Base-by-base conservation (phyloP, 345 rosid genomes). In the Eucalyptus caleyi region DNA sequence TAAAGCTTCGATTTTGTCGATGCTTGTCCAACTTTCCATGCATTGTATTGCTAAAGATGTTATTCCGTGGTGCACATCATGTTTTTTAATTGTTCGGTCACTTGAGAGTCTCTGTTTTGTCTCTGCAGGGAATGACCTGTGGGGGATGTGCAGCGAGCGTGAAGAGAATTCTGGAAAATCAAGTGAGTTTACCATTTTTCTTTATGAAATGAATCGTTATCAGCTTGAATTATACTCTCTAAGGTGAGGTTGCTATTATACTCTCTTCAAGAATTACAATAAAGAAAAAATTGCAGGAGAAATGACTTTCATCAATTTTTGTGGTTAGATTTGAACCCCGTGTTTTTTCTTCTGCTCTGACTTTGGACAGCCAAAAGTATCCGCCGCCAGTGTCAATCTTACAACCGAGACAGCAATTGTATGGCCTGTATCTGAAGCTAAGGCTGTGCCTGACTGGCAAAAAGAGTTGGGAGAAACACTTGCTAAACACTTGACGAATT, bases 111-210 rank as follows among this genome's bases (percentile, higher is more conserved):
- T 23, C 82, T 42, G 87, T 85, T 83, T 11, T 67, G 50, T 42
- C 45, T 12, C 89, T 89, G 87, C 86, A 97, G 99, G 99, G 99
- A 91, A 98, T 98, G 99, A 93, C 96, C 4, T 98, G 99, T 88
- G 99, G 99, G n/a, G 99, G 99, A 88, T 98, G 99, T 89, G 99
- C 98, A 13, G 96, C 99, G 10, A 98, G 98, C 90, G 99, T 98
- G 87, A 98, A 97, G 93, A 96, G 94, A 91, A 98, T 98, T 86
- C 93, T 98, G 45, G 98, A 98, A 94, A 95, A 93, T 91, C 99
- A 97, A 95, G 99, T 97, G 90, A 93, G 94, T 89, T 54, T 34
- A 49, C 69, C 89, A 51, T 16, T 16, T 87, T n/a, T n/a, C n/a
- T n/a, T n/a, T n/a, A n/a, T n/a, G n/a, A n/a, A n/a, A n/a, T n/a